Evolutionary conservation across 805 yeast genomes (phyloP), one percentile per base, ranked within the genome.

Genomic region (Hyphopichia homilentoma): DNA sequence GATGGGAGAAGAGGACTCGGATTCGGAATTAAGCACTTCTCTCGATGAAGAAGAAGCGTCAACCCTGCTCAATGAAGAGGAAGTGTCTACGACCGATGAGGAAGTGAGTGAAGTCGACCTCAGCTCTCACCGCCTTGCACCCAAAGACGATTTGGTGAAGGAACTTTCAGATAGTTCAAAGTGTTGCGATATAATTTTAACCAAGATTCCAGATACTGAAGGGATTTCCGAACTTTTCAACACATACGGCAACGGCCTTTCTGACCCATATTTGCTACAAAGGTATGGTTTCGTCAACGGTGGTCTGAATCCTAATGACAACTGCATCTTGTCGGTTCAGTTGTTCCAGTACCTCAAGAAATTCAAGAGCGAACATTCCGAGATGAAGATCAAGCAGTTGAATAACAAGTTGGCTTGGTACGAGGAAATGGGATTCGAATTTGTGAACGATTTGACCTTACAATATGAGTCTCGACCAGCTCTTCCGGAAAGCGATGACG

Each of bases 271-370:
- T 22, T 59, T 89, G 25, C 54, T 88, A 9, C 76, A 88, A 9
- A 70, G 84, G 35, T 89, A 88, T 52, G 96, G 96, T 1, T 88
- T 89, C 52, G 73, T 80, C 7, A 62, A 73, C 22, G 76, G 79
- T 41, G 60, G 64, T 1, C 36, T 34, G 5, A 62, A 65, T 33
- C 47, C 51, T 21, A 68, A 74, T 45, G 87, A 83, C 43, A 50
- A 69, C 2, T 72, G 83, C 8, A 66, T 77, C 33, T 50, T 85
- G n/a, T 77, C 81, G 1, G 60, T 65, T 2, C 81, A 77, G 41
- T 52, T 73, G 34, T 45, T 65, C 28, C 50, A 46, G 27, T 48
- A 62, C 24, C 31, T 65, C 23, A 61, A 59, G 31, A 29, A 39
- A 17, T 38, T 43, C 18, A 51, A 48, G 31, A 26, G 39, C 5